Conservation (phyloP, 441 rosid species). For the Manihot esculenta region DNA sequence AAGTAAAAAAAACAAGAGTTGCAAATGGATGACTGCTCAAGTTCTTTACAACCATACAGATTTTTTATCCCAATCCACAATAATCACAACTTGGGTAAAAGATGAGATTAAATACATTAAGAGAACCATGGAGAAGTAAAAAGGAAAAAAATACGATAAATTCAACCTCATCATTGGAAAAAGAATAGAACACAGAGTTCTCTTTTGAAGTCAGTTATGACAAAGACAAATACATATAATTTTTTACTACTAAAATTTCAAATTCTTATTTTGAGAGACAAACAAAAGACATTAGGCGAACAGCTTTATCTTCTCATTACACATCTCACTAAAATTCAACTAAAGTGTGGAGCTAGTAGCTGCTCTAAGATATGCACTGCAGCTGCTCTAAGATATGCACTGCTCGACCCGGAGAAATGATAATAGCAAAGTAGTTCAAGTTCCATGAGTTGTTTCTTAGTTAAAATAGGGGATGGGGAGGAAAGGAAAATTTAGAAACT, state of each 20-base stretch:
- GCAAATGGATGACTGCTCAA: background rate
- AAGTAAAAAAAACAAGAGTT: no score
- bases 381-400: background rate
- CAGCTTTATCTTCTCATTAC: background rate
- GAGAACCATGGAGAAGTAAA: background rate
- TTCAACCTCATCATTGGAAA: background rate
- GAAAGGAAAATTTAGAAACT: slow-evolving; percentile 15
- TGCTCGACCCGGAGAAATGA: background rate
- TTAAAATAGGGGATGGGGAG: background rate
- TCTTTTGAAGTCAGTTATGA: background rate
- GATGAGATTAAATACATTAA: background rate
- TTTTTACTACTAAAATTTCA: background rate
- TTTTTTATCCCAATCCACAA: background rate
- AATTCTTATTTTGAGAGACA: background rate
- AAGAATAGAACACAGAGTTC: background rate
- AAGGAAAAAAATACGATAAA: no score
- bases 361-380: background rate
- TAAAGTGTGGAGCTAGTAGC: background rate
- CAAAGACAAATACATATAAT: background rate
- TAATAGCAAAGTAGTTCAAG: background rate
- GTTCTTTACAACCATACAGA: background rate
- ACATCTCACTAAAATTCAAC: background rate
- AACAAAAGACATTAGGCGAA: background rate
- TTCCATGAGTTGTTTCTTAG: background rate
- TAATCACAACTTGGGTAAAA: background rate